phyloP scores from a whole-genome alignment of 2,329 filamentous ascomycete species.

The Aurifilum marmelostoma region DNA sequence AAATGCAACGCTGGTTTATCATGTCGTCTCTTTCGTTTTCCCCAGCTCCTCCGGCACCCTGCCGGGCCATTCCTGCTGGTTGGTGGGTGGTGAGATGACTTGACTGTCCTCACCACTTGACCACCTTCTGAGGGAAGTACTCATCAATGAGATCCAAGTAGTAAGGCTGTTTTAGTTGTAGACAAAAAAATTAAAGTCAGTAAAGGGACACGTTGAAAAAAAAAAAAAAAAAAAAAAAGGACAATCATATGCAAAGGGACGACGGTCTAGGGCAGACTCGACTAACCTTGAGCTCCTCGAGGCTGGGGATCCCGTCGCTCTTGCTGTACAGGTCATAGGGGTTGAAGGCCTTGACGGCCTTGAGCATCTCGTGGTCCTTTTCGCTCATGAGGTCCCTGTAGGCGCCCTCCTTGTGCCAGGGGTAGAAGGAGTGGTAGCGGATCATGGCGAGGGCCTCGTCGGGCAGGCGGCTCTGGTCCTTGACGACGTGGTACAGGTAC shows the following conservation, averaged over 20 bases:
- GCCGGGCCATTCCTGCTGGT: neutral
- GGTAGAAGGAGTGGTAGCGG: constrained; percentile 90
- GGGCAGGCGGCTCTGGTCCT: constrained; percentile 78
- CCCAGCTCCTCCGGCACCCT: neutral
- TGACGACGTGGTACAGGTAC: constrained; percentile 84
- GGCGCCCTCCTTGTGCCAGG: constrained; percentile 83
- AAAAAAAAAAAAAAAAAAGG: too few species aligned
- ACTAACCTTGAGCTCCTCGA: constrained; percentile 73
- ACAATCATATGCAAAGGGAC: too few species aligned
- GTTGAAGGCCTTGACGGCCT: constrained; percentile 84
- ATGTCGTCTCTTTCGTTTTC: neutral
- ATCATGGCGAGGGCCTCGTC: constrained; percentile 89
- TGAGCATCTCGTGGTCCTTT: constrained; percentile 78
- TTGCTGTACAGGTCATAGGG: constrained; percentile 93
- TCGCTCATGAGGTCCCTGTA: constrained; percentile 84
- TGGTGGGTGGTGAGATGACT: too few species aligned
- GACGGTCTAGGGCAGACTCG: constrained; percentile 31
- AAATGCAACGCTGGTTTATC: constrained; percentile 13
- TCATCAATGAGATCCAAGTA: constrained; percentile 76
- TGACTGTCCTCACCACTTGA: constrained; percentile 62
- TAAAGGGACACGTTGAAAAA: too few species aligned
- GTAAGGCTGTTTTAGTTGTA: constrained; percentile 61
- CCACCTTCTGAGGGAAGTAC: constrained; percentile 69
- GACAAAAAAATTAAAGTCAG: constrained; percentile 1
- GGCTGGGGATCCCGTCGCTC: constrained; percentile 77